These are phyloP conservation scores for Cnidoscolus chayamansa DNA, from an alignment of 441 rosid species.

Conservation along the genomic window DNA sequence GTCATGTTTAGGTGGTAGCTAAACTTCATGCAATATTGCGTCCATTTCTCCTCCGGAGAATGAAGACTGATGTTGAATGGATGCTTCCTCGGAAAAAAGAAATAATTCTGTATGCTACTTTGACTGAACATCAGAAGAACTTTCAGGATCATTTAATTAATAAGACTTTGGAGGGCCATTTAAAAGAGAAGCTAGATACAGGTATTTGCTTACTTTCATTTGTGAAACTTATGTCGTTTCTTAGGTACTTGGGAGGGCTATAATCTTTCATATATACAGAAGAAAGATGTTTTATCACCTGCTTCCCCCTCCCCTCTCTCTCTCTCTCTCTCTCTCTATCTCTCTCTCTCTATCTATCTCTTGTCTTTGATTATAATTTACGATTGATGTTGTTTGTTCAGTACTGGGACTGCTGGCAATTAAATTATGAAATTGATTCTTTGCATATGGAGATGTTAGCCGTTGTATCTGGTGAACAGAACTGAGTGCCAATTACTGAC, in stretches of 20 bases:
- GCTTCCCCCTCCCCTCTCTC: too few relatives aligned
- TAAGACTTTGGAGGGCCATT: slow-evolving; percentile 59
- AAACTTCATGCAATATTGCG: slow-evolving; percentile 94
- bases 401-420: neutral
- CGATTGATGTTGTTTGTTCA: neutral
- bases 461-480: neutral
- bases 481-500: neutral
- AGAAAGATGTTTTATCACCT: too few relatives aligned
- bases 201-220: slow-evolving; percentile 36
- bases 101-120: slow-evolving; percentile 80
- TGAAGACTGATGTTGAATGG: slow-evolving; percentile 94
- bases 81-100: slow-evolving; percentile 91
- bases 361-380: neutral
- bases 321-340: neutral
- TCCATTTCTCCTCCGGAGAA: slow-evolving; percentile 91
- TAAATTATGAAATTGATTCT: neutral
- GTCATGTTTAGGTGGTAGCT: slow-evolving; percentile 65
- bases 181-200: slow-evolving; percentile 39
- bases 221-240: neutral
- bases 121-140: slow-evolving; percentile 83
- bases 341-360: neutral
- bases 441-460: neutral
- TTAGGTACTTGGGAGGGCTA: too few relatives aligned
- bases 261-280: too few relatives aligned
- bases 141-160: slow-evolving; percentile 88